Evolutionary conservation across 345 rosid genomes (phyloP).

Genomic region (Populus davidiana): DNA sequence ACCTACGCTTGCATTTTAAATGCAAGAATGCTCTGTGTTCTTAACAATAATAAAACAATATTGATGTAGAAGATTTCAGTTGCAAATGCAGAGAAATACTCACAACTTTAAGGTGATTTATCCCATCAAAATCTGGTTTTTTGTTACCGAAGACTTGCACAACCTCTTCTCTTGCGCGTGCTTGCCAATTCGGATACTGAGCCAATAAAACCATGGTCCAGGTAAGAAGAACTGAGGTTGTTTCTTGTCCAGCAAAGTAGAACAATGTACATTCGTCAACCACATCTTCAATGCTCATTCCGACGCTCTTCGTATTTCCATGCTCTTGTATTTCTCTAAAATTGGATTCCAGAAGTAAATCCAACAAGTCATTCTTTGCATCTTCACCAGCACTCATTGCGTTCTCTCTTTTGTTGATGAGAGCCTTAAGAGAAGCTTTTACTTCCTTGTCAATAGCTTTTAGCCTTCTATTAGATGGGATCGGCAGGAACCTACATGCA

Average conservation of each 20-base stretch:
- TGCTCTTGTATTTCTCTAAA: too few relatives aligned
- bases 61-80: background rate
- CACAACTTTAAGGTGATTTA: conserved; percentile 22
- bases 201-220: conserved; percentile 25
- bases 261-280: conserved; percentile 21
- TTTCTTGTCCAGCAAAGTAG: conserved; percentile 25
- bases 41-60: too few relatives aligned
- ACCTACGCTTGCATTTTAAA: background rate
- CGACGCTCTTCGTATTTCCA: conserved; percentile 3
- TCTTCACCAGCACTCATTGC: too few relatives aligned
- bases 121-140: conserved; percentile 14
- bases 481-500: too few relatives aligned
- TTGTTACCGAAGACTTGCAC: conserved; percentile 12
- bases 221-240: conserved; percentile 13
- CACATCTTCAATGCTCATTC: conserved; percentile 40
- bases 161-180: conserved; percentile 19
- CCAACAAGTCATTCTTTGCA: too few relatives aligned
- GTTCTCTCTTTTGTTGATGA: too few relatives aligned
- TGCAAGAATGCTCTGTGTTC: too few relatives aligned
- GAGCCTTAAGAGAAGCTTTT: too few relatives aligned
- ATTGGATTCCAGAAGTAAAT: too few relatives aligned
- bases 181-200: conserved; percentile 15
- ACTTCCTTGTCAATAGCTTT: too few relatives aligned
- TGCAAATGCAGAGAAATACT: background rate
- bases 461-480: too few relatives aligned